Evolutionary conservation across 208 protist genomes (phyloP).

Genomic region (Blastocrithidia nonstop): DNA sequence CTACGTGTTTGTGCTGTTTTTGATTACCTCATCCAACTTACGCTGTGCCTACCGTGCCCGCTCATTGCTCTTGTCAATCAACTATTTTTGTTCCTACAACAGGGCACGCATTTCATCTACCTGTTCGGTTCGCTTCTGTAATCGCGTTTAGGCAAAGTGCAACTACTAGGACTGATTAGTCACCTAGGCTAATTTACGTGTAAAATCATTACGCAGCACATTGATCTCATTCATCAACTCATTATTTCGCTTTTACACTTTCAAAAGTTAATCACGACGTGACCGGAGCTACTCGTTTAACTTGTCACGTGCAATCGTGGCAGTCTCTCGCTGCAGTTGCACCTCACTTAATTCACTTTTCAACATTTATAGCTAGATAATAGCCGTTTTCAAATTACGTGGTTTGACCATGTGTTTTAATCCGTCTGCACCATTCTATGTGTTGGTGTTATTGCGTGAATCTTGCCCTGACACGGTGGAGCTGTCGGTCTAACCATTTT

Average conservation of each 20-base stretch:
- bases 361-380: constrained; percentile 8
- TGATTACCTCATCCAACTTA: constrained; percentile 30
- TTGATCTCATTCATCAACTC: constrained; percentile 28
- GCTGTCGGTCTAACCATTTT: no score
- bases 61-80: constrained; percentile 76
- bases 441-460: no score
- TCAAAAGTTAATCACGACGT: constrained; percentile 23
- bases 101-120: constrained; percentile 56
- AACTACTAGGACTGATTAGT: constrained; percentile 16
- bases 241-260: constrained; percentile 14
- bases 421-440: no score
- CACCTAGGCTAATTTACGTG: constrained; percentile 22
- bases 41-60: constrained; percentile 54
- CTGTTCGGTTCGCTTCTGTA: constrained; percentile 56
- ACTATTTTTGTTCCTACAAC: constrained; percentile 68
- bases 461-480: no score
- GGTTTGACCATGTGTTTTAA: neutral
- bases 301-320: constrained; percentile 17
- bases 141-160: constrained; percentile 15
- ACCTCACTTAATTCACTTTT: constrained; percentile 40
- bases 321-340: constrained; percentile 9
- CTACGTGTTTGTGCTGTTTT: constrained; percentile 16
- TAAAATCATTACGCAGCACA: constrained; percentile 34
- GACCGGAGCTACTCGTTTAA: constrained; percentile 43
- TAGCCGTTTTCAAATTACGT: neutral